phyloP scores from a whole-genome alignment of 2,329 filamentous ascomycete species.

The Lithohypha guttulata region DNA sequence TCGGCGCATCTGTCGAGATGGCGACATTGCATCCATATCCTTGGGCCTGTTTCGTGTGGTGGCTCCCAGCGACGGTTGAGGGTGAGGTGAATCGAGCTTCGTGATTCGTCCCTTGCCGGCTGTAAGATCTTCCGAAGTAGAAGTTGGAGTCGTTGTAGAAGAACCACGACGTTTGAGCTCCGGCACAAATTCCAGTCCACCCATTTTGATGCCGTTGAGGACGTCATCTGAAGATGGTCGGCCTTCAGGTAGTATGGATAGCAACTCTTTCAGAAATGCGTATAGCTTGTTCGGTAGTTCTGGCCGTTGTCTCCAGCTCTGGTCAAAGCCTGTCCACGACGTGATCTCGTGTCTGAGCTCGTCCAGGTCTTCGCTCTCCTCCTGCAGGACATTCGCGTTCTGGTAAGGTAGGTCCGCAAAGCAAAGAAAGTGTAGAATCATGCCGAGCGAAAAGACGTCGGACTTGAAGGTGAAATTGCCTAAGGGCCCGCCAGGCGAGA shows the following conservation, averaged over 20 bases:
- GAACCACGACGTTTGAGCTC: conserved; percentile 9
- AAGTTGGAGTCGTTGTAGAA: neutral
- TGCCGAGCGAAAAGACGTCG: conserved; percentile 94
- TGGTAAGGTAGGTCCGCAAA: conserved; percentile 80
- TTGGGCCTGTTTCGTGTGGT: neutral
- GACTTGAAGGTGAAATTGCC: conserved; percentile 96
- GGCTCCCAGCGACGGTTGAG: neutral
- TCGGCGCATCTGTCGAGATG: conserved; percentile 5
- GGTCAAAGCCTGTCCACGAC: conserved; percentile 76
- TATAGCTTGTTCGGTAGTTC: conserved; percentile 84
- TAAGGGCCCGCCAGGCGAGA: conserved; percentile 54
- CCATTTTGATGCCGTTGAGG: conserved; percentile 61
- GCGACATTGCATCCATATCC: conserved; percentile 5
- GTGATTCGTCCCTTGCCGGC: conserved; percentile 15
- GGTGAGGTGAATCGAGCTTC: conserved; percentile 16
- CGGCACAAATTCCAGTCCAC: conserved; percentile 27
- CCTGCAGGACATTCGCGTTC: conserved; percentile 72
- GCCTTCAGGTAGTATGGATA: conserved; percentile 64
- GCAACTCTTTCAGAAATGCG: conserved; percentile 65
- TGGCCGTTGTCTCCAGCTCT: conserved; percentile 60
- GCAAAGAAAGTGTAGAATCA: conserved; percentile 98
- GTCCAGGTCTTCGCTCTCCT: conserved; percentile 87
- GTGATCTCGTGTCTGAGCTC: conserved; percentile 74
- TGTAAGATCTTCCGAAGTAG: conserved; percentile 17
- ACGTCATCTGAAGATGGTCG: conserved; percentile 82